Evolutionary conservation across 2,329 filamentous ascomycete species (phyloP).

Genomic region (Aspergillus proliferans): DNA sequence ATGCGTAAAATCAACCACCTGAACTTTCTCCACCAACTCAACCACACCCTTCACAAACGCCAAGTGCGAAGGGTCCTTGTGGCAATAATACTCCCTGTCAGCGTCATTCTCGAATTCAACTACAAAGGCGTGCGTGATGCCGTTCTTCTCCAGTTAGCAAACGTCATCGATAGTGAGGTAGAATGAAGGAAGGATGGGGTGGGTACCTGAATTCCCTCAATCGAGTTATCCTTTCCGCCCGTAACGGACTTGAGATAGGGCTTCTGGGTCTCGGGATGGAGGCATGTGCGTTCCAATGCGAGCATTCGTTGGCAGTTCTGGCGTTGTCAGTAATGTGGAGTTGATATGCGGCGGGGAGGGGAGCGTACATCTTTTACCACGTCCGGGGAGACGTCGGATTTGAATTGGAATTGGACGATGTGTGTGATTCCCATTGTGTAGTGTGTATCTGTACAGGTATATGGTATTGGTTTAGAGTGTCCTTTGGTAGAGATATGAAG

Average conservation of each 20-base stretch:
- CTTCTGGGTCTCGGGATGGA: conserved; percentile 53
- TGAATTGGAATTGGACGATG: conserved; percentile 63
- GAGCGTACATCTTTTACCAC: conserved; percentile 51
- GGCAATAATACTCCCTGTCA: conserved; percentile 64
- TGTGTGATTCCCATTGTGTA: conserved; percentile 58
- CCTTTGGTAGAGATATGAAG: not conserved
- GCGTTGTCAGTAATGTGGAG: not conserved
- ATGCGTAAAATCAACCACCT: conserved; percentile 30
- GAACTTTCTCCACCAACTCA: conserved; percentile 27
- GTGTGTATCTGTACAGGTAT: not conserved
- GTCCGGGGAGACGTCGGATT: conserved; percentile 43
- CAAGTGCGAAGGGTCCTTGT: conserved; percentile 58
- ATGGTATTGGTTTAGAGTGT: not conserved
- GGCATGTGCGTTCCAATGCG: conserved; percentile 51
- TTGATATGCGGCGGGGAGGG: not conserved
- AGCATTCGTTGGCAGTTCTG: conserved; percentile 55
- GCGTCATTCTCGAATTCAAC: conserved; percentile 57
- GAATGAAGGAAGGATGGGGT: not conserved
- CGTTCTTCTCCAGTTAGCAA: conserved; percentile 41
- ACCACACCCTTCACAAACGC: conserved; percentile 48
- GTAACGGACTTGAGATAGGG: conserved; percentile 56
- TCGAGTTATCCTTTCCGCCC: conserved; percentile 58
- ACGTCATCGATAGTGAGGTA: not conserved
- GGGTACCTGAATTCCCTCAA: conserved; percentile 55
- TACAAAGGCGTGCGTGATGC: conserved; percentile 64